Evolutionary conservation across 352 stramenopile genomes (phyloP), one percentile per base, ranked within the genome.

Genomic region (Phytophthora pseudosyringae): DNA sequence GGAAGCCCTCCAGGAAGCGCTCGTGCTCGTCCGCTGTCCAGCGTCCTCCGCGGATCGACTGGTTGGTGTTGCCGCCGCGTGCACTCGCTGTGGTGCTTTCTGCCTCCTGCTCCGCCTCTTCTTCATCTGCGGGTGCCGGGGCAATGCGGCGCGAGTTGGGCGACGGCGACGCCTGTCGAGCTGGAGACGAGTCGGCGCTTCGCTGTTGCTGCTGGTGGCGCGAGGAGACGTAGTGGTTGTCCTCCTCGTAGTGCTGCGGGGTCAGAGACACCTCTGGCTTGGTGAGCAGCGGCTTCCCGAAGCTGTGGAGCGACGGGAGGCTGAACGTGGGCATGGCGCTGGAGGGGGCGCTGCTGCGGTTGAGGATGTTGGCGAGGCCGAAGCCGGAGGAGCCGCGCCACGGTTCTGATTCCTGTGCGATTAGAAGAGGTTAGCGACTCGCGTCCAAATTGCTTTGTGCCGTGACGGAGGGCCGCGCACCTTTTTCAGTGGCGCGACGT

Each of bases 11-110:
- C 8, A 96, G 63, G 57, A 96, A 96, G 3, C 88, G 86, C 40
- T 96, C 86, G 59, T 96, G 86, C 59, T 96, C 88, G 31, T 96
- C 87, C 0, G 83, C 83, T 1, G 83, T 94, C 88, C 88, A 96
- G 21, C 88, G 84, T 0, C 88, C 88, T 13, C 87, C 88, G 10
- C 88, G 88, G 32, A 95, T 90, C 16, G 87, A 86, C 32, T 73
- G 69, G 10, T 56, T 62, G 9, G 40, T 32, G 35, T 32, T 55
- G 39, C 48, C 40, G 43, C 51, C 51, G 15, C 55, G 49, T 33
- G 40, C 41, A 36, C 70, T 68, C 3, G 61, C 31, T 41, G 55
- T 29, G 44, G 43, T 47, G 13, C 10, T 71, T 18, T 87, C 76
- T 13, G 80, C 67, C 32, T 90, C 83, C n/a, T 81, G 60, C 3